Conservation (phyloP, 2,329 filamentous ascomycete genomes). For the Paracamarosporium sp. region DNA sequence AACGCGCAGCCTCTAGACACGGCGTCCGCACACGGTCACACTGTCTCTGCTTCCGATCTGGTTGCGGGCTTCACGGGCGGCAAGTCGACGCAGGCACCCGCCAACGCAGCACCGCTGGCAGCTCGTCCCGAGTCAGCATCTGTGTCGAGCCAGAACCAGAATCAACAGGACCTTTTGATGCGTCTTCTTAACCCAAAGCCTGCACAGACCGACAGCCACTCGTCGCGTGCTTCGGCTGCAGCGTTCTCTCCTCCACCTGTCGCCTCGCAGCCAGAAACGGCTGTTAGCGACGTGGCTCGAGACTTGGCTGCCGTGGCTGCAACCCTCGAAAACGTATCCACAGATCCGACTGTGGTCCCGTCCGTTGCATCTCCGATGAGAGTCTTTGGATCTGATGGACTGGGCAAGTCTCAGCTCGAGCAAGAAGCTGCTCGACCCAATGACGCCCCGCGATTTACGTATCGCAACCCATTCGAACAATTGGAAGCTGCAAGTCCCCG, state of each 20-base stretch:
- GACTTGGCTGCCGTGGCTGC: slow-evolving; percentile 55
- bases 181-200: slow-evolving; percentile 79
- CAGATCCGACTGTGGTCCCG: slow-evolving; percentile 33
- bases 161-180: slow-evolving; percentile 85
- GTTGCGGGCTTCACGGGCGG: slow-evolving; percentile 63
- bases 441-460: slow-evolving; percentile 65
- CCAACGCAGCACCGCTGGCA: slow-evolving; percentile 33
- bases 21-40: slow-evolving; percentile 37
- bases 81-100: slow-evolving; percentile 45
- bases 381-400: slow-evolving; percentile 51
- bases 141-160: slow-evolving; percentile 66
- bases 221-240: slow-evolving; percentile 31
- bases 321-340: slow-evolving; percentile 47
- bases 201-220: slow-evolving; percentile 37
- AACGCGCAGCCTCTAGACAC: slow-evolving; percentile 26
- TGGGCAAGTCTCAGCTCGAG: slow-evolving; percentile 41
- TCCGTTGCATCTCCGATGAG: slow-evolving; percentile 36
- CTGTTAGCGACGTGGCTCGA: slow-evolving; percentile 53
- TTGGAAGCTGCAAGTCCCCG: slow-evolving; percentile 71
- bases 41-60: slow-evolving; percentile 63
- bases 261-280: slow-evolving; percentile 48
- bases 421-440: slow-evolving; percentile 28
- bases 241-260: slow-evolving; percentile 38
- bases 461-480: slow-evolving; percentile 76
- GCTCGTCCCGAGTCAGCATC: slow-evolving; percentile 37